Evolutionary conservation across 2,329 filamentous ascomycete species (phyloP).

Genomic region (Scytalidium sp.): DNA sequence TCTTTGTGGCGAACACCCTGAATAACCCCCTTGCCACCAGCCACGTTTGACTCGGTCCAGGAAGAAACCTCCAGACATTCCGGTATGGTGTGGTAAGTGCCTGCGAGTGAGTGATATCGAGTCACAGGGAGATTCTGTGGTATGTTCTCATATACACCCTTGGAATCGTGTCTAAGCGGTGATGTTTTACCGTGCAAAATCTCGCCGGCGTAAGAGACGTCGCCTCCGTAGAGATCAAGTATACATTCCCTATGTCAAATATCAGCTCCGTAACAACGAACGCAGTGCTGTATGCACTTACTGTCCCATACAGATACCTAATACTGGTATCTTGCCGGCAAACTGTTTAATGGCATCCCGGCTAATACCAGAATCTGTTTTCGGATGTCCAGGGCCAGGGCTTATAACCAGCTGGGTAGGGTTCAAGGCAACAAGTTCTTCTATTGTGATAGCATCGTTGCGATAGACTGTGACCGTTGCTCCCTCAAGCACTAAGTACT

Average conservation of each 20-base stretch:
- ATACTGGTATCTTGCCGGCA: slow-evolving; percentile 87
- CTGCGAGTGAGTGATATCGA: slow-evolving; percentile 92
- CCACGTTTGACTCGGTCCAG: slow-evolving; percentile 74
- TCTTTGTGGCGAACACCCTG: slow-evolving; percentile 97
- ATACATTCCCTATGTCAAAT: slow-evolving; percentile 73
- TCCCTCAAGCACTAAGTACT: slow-evolving; percentile 95
- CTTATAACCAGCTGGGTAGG: slow-evolving; percentile 95
- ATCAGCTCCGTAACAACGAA: slow-evolving; percentile 7
- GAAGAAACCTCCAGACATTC: slow-evolving; percentile 85
- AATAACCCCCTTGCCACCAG: slow-evolving; percentile 80
- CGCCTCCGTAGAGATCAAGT: slow-evolving; percentile 87
- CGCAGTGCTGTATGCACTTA: slow-evolving; percentile 42
- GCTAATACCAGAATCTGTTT: slow-evolving; percentile 88
- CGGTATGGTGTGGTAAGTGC: slow-evolving; percentile 83
- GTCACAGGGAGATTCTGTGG: slow-evolving; percentile 82
- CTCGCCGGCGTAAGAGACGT: slow-evolving; percentile 89
- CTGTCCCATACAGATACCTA: slow-evolving; percentile 99
- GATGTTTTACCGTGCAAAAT: slow-evolving; percentile 98
- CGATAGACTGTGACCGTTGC: slow-evolving; percentile 85
- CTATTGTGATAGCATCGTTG: slow-evolving; percentile 86
- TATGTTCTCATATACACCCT: slow-evolving; percentile 86
- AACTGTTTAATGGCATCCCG: slow-evolving; percentile 90
- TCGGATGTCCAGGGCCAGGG: slow-evolving; percentile 90
- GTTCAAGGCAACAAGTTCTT: slow-evolving; percentile 77
- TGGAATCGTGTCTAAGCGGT: slow-evolving; percentile 80